Conservation (phyloP, 2,329 filamentous ascomycete species). For the Aspergillus viridinutans region DNA sequence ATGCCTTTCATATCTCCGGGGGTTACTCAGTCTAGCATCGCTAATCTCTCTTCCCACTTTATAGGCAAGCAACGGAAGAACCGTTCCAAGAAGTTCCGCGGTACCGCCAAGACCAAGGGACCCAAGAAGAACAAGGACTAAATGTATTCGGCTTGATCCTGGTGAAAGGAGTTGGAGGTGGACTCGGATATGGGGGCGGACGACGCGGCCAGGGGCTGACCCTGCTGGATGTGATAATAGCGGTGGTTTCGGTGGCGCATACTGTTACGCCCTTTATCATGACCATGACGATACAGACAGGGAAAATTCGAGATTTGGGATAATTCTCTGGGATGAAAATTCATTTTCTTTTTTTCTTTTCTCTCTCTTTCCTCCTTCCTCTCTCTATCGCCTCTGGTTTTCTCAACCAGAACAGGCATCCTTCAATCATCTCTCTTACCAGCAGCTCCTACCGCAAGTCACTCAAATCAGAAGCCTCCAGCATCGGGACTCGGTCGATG, state of each 20-base stretch:
- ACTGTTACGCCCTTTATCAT: constrained; percentile 9
- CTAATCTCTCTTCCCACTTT: constrained; percentile 7
- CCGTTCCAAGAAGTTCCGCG: constrained; percentile 96
- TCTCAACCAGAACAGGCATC: neutral
- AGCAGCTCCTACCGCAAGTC: neutral
- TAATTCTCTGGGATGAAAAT: constrained; percentile 1
- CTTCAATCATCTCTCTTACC: neutral
- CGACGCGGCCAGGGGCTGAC: constrained; percentile 7
- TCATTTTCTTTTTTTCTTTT: constrained; percentile 4
- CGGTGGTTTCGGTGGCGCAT: constrained; percentile 2
- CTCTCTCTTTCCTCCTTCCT: neutral
- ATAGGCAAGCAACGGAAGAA: constrained; percentile 99
- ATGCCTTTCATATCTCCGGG: neutral
- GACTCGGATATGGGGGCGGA: constrained; percentile 4
- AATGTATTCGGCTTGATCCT: constrained; percentile 35
- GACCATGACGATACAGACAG: constrained; percentile 8
- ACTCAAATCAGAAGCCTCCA: neutral
- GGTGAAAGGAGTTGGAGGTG: constrained; percentile 22
- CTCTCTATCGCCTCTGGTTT: neutral
- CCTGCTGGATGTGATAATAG: constrained; percentile 15
- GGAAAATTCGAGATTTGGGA: constrained; percentile 5
- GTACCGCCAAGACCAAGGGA: constrained; percentile 97
- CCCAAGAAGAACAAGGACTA: constrained; percentile 89
- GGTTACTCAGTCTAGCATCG: neutral
- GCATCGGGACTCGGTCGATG: neutral